phyloP scores from a whole-genome alignment of 2,329 filamentous ascomycete genomes.

The Monilinia vaccinii-corymbosi region DNA sequence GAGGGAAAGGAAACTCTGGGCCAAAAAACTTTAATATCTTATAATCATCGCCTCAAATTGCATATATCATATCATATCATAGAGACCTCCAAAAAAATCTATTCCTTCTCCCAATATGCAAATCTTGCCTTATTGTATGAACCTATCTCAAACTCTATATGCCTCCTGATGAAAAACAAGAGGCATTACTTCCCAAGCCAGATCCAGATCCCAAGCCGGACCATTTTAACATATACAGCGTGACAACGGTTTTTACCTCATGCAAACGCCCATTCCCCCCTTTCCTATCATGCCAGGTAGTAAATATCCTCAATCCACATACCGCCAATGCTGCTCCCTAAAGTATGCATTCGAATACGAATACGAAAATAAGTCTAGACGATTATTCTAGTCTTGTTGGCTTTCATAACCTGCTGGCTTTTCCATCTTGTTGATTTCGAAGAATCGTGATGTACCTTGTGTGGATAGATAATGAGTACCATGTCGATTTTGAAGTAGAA shows the following conservation, averaged over 20 bases:
- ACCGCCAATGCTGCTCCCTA: background rate
- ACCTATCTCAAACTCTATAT: slow-evolving; percentile 1
- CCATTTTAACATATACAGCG: slow-evolving; percentile 4
- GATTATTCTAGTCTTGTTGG: slow-evolving; percentile 42
- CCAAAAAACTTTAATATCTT: no score
- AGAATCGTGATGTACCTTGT: slow-evolving; percentile 75
- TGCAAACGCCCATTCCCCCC: slow-evolving; percentile 12
- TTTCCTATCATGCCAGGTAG: slow-evolving; percentile 18
- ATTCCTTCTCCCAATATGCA: background rate
- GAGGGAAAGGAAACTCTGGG: no score
- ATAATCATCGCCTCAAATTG: background rate
- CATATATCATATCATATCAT: background rate
- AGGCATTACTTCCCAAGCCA: slow-evolving; percentile 8
- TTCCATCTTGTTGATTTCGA: slow-evolving; percentile 67
- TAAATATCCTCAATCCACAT: slow-evolving; percentile 2
- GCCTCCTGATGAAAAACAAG: background rate
- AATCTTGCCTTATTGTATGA: slow-evolving; percentile 1
- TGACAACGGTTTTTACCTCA: background rate
- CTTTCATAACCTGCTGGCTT: slow-evolving; percentile 83
- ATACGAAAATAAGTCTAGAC: slow-evolving; percentile 3
- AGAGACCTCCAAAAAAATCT: background rate
- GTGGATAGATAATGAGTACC: slow-evolving; percentile 17
- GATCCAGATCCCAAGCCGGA: background rate
- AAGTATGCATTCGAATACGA: slow-evolving; percentile 8
- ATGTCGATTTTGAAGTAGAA: background rate